Conservation (phyloP, 2,329 filamentous ascomycete genomes). For the Alternaria burnsii region DNA sequence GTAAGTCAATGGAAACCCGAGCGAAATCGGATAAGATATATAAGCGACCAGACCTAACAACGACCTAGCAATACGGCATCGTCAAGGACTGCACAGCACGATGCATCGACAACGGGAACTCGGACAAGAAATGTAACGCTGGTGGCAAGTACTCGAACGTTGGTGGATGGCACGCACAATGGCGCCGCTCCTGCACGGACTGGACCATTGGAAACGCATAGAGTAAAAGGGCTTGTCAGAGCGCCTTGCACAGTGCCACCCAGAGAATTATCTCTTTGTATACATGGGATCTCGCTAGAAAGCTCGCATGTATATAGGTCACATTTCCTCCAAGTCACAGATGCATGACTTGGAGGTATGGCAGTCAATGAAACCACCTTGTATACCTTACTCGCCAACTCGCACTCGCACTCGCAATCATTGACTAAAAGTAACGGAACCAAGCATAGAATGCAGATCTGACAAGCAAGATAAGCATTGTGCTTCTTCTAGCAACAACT, state of each 20-base stretch:
- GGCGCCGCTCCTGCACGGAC: neutral
- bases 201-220: neutral
- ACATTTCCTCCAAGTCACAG: neutral
- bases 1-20: slow-evolving; percentile 3
- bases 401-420: neutral
- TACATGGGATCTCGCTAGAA: neutral
- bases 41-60: neutral
- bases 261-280: neutral
- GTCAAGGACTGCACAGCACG: neutral
- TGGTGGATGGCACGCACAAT: neutral
- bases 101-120: slow-evolving; percentile 8
- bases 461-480: slow-evolving; percentile 1
- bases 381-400: neutral
- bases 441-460: neutral
- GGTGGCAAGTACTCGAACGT: slow-evolving; percentile 14
- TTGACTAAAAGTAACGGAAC: neutral
- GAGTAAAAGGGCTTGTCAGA: neutral
- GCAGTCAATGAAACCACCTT: neutral
- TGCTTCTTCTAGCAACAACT: neutral
- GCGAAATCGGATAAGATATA: neutral
- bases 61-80: neutral
- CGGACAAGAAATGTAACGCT: slow-evolving; percentile 6
- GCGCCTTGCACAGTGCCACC: neutral
- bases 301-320: neutral
- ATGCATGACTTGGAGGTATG: neutral